phyloP scores from a whole-genome alignment of 208 protist species.

The Leishmania martiniquensis region DNA sequence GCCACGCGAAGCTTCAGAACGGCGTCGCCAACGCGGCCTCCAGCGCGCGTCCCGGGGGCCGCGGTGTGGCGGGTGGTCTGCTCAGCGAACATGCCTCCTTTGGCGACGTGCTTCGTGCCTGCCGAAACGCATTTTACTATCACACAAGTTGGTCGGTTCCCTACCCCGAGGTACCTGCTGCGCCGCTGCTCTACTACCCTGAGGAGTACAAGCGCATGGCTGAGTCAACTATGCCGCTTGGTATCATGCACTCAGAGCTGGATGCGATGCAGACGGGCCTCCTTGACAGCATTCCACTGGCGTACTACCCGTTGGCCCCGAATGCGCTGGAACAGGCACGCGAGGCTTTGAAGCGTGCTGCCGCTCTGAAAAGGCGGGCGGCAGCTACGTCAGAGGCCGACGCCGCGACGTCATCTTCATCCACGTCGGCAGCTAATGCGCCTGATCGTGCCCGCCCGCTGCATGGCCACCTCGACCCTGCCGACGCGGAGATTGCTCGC shows the following conservation, averaged over 20 bases:
- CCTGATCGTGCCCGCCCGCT: conserved; percentile 17
- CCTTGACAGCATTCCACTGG: conserved; percentile 68
- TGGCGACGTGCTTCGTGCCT: conserved; percentile 54
- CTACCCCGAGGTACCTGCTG: conserved; percentile 52
- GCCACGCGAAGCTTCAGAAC: conserved; percentile 18
- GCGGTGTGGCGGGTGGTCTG: conserved; percentile 13
- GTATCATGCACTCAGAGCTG: conserved; percentile 84
- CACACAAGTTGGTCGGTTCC: conserved; percentile 71
- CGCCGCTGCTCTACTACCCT: conserved; percentile 71
- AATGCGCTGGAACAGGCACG: conserved; percentile 50
- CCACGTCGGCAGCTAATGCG: conserved; percentile 39
- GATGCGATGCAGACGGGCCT: conserved; percentile 74
- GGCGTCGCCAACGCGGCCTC: conserved; percentile 5
- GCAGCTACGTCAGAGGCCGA: conserved; percentile 33
- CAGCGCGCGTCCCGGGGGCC: neutral
- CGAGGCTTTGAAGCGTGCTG: conserved; percentile 29
- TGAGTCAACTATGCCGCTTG: conserved; percentile 35
- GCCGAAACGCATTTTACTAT: conserved; percentile 64
- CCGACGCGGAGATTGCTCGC: conserved; percentile 67
- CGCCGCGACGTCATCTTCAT: conserved; percentile 30
- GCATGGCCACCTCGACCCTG: conserved; percentile 35
- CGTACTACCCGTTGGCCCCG: conserved; percentile 64
- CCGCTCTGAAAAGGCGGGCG: conserved; percentile 27
- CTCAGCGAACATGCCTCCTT: conserved; percentile 26
- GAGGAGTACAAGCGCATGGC: conserved; percentile 54